phyloP scores from a whole-genome alignment of 2,329 filamentous ascomycete genomes.

The Cercospora canescens region DNA sequence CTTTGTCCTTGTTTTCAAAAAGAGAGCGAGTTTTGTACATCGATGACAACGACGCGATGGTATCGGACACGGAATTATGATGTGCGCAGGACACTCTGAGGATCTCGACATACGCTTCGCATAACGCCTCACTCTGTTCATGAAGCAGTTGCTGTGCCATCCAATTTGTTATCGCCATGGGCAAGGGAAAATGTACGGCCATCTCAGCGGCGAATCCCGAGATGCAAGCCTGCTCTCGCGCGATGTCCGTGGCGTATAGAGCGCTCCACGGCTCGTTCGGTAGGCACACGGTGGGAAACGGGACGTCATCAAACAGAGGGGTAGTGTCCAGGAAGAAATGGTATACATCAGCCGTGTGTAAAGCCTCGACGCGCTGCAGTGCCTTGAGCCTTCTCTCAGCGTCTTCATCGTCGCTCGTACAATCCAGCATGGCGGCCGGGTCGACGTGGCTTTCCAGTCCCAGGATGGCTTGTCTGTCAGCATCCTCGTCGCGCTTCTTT shows the following conservation, averaged over 20 bases:
- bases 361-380: slow-evolving; percentile 61
- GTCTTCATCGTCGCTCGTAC: slow-evolving; percentile 44
- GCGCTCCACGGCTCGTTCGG: slow-evolving; percentile 37
- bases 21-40: slow-evolving; percentile 25
- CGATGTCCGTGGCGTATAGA: slow-evolving; percentile 34
- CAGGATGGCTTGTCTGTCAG: slow-evolving; percentile 3
- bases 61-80: slow-evolving; percentile 16
- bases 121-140: slow-evolving; percentile 37
- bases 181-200: slow-evolving; percentile 39
- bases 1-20: slow-evolving; percentile 17
- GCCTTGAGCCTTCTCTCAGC: slow-evolving; percentile 55
- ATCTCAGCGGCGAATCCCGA: slow-evolving; percentile 44
- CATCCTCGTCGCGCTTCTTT: slow-evolving; percentile 20
- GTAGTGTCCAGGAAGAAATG: slow-evolving; percentile 54
- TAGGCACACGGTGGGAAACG: slow-evolving; percentile 34
- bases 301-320: slow-evolving; percentile 14
- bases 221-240: slow-evolving; percentile 43
- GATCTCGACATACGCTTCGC: slow-evolving; percentile 36
- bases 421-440: slow-evolving; percentile 43
- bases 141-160: slow-evolving; percentile 41
- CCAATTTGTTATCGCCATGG: slow-evolving; percentile 43
- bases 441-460: slow-evolving; percentile 17
- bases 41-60: slow-evolving; percentile 20
- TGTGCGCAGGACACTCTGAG: slow-evolving; percentile 22
- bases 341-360: slow-evolving; percentile 55